phyloP scores from a whole-genome alignment of 805 yeast genomes.

The Ogataea populi-albae region DNA sequence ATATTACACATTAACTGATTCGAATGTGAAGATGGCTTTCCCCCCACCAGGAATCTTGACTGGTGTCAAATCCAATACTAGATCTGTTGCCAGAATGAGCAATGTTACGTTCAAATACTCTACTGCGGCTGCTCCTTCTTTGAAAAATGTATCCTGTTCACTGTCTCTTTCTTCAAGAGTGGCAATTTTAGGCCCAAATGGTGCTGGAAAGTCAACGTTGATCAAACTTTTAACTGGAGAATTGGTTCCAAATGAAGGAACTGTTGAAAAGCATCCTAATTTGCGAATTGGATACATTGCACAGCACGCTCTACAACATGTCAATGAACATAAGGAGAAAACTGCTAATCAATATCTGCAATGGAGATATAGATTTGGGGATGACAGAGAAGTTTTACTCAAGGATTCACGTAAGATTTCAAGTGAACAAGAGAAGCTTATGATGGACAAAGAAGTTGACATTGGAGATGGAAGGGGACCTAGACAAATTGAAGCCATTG shows the following conservation, averaged over 20 bases:
- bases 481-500: conserved; percentile 87
- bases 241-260: conserved; percentile 79
- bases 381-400: conserved; percentile 92
- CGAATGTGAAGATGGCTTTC: conserved; percentile 94
- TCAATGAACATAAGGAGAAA: conserved; percentile 94
- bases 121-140: conserved; percentile 81
- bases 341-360: conserved; percentile 97
- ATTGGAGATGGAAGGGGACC: conserved; percentile 81
- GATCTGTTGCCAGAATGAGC: conserved; percentile 74
- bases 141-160: conserved; percentile 79
- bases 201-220: conserved; percentile 97
- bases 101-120: conserved; percentile 89
- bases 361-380: conserved; percentile 98
- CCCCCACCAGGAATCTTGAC: conserved; percentile 97
- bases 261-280: conserved; percentile 96
- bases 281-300: conserved; percentile 98
- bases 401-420: conserved; percentile 90
- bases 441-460: conserved; percentile 76
- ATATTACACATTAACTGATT: conserved; percentile 89
- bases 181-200: conserved; percentile 95
- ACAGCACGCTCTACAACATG: conserved; percentile 97
- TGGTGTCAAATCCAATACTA: conserved; percentile 94
- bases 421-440: conserved; percentile 64
- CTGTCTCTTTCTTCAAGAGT: conserved; percentile 93
- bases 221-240: conserved; percentile 93